Conservation (phyloP, 768 basidiomycete genomes). For the Boletus tylopilopsis region DNA sequence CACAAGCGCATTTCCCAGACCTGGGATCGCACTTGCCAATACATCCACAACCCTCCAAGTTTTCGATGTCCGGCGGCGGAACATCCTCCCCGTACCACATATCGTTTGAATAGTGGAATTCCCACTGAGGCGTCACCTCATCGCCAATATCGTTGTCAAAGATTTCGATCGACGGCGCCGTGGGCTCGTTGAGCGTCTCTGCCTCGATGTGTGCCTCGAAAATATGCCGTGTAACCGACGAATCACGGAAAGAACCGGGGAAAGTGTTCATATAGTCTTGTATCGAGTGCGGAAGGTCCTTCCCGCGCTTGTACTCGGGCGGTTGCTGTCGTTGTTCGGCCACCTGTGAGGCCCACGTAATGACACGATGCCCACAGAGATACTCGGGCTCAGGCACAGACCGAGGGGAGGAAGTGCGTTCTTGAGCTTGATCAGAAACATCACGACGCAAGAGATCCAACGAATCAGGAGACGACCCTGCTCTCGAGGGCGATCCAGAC, state of each 20-base stretch:
- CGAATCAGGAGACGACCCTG: too few species aligned
- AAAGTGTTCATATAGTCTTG: conserved; percentile 66
- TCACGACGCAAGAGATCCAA: neutral
- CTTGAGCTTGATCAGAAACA: neutral
- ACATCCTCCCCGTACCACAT: conserved; percentile 74
- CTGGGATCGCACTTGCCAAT: conserved; percentile 71
- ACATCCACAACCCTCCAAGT: conserved; percentile 69
- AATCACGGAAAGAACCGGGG: conserved; percentile 36
- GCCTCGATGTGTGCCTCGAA: conserved; percentile 66
- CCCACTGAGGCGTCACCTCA: conserved; percentile 74
- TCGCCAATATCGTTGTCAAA: conserved; percentile 60
- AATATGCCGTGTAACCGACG: conserved; percentile 45
- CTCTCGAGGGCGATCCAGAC: too few species aligned
- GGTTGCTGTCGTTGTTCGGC: conserved; percentile 13
- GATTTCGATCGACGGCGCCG: conserved; percentile 65
- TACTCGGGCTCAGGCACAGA: neutral
- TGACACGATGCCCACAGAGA: conserved; percentile 6
- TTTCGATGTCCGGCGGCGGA: conserved; percentile 55
- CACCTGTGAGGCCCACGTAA: conserved; percentile 23
- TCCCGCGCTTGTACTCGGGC: conserved; percentile 32
- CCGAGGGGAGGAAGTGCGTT: neutral
- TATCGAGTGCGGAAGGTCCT: conserved; percentile 56
- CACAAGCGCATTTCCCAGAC: conserved; percentile 69
- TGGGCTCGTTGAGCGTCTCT: conserved; percentile 61
- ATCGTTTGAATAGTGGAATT: conserved; percentile 83